These are phyloP conservation scores for Neurospora tetrasperma DNA, from an alignment of 495 filamentous ascomycete species.

Conservation along the genomic window DNA sequence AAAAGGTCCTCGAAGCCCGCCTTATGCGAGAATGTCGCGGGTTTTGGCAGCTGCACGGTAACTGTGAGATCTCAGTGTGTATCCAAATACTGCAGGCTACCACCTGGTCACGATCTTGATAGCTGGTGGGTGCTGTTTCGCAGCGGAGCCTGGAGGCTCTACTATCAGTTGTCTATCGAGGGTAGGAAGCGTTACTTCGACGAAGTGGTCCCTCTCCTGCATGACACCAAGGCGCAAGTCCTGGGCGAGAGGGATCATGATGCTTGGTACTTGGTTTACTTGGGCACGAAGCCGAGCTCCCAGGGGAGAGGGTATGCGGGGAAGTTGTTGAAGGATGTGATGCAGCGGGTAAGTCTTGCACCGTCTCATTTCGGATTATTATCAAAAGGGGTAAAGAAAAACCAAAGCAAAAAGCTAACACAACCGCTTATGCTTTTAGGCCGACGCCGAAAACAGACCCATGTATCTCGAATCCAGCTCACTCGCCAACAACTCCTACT, in stretches of 20 bases:
- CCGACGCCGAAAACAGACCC: slow-evolving; percentile 50
- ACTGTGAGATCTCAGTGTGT: neutral
- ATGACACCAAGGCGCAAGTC: slow-evolving; percentile 56
- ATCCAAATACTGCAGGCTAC: slow-evolving; percentile 46
- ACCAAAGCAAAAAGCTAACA: no score
- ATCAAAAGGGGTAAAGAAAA: no score
- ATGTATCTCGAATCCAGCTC: slow-evolving; percentile 73
- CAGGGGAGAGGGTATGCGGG: slow-evolving; percentile 60
- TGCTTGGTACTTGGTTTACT: slow-evolving; percentile 68
- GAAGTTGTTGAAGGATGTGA: slow-evolving; percentile 56
- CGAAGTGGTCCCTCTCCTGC: slow-evolving; percentile 67
- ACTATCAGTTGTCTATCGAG: slow-evolving; percentile 59
- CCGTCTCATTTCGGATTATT: no score
- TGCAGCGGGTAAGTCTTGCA: slow-evolving; percentile 36
- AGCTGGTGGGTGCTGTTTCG: slow-evolving; percentile 58
- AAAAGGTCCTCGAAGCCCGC: neutral
- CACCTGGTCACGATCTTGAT: slow-evolving; percentile 63
- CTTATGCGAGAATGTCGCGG: neutral
- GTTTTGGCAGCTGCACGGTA: neutral
- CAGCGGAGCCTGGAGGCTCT: slow-evolving; percentile 60
- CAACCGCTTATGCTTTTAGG: slow-evolving; percentile 26
- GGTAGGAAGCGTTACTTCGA: slow-evolving; percentile 61
- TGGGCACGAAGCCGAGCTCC: slow-evolving; percentile 57
- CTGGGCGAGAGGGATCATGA: slow-evolving; percentile 54
- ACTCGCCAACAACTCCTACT: slow-evolving; percentile 53